phyloP scores from a whole-genome alignment of 176 grass and related monocot genomes.

The Metroxylon sagu region DNA sequence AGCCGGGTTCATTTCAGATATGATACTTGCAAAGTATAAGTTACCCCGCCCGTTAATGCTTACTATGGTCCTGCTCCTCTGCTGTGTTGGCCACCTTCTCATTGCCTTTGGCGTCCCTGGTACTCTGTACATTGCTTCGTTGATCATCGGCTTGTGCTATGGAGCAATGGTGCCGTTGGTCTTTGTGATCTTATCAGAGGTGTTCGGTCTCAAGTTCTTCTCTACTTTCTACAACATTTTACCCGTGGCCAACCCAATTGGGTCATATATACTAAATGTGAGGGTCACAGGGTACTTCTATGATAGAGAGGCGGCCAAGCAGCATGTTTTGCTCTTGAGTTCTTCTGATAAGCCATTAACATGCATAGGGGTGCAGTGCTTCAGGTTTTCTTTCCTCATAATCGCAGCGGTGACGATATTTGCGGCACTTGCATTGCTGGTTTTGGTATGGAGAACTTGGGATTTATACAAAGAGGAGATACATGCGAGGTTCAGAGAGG shows the following conservation, averaged over 20 bases:
- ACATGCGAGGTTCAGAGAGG: too few species aligned
- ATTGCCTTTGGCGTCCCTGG: slow-evolving; percentile 46
- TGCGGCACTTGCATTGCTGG: too few species aligned
- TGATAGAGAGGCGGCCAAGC: too few species aligned
- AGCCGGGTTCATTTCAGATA: slow-evolving; percentile 55
- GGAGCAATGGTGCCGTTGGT: slow-evolving; percentile 73
- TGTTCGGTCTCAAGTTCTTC: slow-evolving; percentile 87
- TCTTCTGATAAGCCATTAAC: too few species aligned
- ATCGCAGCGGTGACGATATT: too few species aligned
- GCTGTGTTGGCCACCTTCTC: slow-evolving; percentile 46
- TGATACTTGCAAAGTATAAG: slow-evolving; percentile 44
- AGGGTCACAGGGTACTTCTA: too few species aligned
- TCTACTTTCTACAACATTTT: slow-evolving; percentile 85
- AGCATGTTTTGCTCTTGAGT: too few species aligned
- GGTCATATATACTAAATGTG: slow-evolving; percentile 50
- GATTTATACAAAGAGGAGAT: too few species aligned
- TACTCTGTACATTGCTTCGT: slow-evolving; percentile 54
- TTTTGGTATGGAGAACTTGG: too few species aligned
- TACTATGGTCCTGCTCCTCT: slow-evolving; percentile 28
- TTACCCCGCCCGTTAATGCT: slow-evolving; percentile 44
- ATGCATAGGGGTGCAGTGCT: too few species aligned
- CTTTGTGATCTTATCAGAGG: slow-evolving; percentile 58
- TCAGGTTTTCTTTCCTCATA: too few species aligned
- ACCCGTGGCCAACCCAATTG: slow-evolving; percentile 54
- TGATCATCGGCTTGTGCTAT: slow-evolving; percentile 64